These are phyloP conservation scores for Chytriomyces sp. DNA, from an alignment of 192 early-diverging fungal genomes.

Conservation along the genomic window DNA sequence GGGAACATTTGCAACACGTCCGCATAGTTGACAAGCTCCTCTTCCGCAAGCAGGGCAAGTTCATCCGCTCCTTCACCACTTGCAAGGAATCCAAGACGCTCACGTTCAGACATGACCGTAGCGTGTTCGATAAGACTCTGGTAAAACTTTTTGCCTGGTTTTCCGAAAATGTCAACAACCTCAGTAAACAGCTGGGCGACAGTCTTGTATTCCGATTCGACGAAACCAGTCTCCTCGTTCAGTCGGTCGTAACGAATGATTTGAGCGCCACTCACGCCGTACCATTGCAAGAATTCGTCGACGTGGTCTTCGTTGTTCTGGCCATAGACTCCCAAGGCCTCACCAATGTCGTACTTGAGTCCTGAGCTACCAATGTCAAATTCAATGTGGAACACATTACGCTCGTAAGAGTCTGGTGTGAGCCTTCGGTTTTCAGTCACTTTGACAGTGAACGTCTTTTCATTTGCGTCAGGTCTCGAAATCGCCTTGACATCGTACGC, in stretches of 20 bases:
- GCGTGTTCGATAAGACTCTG: conserved; percentile 76
- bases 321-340: conserved; percentile 92
- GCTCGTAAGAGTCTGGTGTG: conserved; percentile 87
- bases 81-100: conserved; percentile 48
- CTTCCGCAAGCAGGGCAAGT: conserved; percentile 80
- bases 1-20: conserved; percentile 87
- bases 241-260: conserved; percentile 65
- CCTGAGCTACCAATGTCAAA: conserved; percentile 82
- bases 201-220: conserved; percentile 69
- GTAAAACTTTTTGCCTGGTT: conserved; percentile 94
- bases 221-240: conserved; percentile 52
- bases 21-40: conserved; percentile 80
- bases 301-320: conserved; percentile 82
- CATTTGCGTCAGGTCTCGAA: conserved; percentile 69
- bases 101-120: conserved; percentile 67
- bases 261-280: conserved; percentile 71
- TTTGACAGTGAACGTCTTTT: conserved; percentile 62
- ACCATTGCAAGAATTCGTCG: conserved; percentile 70
- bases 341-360: conserved; percentile 89
- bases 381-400: conserved; percentile 97
- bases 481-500: conserved; percentile 58
- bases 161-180: conserved; percentile 89
- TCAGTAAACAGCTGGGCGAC: conserved; percentile 82
- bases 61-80: conserved; percentile 71
- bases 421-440: conserved; percentile 81